phyloP scores from a whole-genome alignment of 768 basidiomycete species.

The Rhodotorula taiwanensis region DNA sequence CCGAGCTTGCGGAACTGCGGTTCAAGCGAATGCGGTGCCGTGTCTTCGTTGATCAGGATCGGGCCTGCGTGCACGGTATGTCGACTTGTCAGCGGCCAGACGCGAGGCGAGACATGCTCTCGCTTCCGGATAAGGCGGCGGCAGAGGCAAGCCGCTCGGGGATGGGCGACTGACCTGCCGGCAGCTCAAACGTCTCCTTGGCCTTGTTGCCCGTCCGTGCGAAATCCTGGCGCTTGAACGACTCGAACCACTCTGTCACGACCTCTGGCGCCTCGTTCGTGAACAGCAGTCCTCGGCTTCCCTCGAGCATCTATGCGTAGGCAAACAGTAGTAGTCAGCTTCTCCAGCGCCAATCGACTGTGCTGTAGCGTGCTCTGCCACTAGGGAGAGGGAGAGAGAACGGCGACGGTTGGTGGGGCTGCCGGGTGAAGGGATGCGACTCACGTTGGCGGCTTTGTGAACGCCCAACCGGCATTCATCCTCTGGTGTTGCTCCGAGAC shows the following conservation, averaged over 20 bases:
- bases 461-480: conserved; percentile 76
- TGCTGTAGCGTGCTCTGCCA: too few relatives aligned
- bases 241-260: conserved; percentile 87
- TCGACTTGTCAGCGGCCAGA: too few relatives aligned
- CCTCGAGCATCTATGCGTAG: conserved; percentile 75
- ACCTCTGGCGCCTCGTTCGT: conserved; percentile 84
- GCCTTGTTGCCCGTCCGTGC: conserved; percentile 81
- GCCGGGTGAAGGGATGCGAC: conserved; percentile 41
- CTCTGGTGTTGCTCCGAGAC: conserved; percentile 76
- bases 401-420: too few relatives aligned
- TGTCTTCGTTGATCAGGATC: conserved; percentile 65
- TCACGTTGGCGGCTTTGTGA: conserved; percentile 68
- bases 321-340: too few relatives aligned
- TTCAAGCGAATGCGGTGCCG: conserved; percentile 95
- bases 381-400: too few relatives aligned
- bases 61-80: too few relatives aligned
- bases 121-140: too few relatives aligned
- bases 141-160: too few relatives aligned
- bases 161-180: conserved; percentile 47
- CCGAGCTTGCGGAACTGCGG: conserved; percentile 91
- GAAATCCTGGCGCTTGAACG: conserved; percentile 83
- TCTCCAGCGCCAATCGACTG: too few relatives aligned
- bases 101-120: not conserved
- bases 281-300: conserved; percentile 87
- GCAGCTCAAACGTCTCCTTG: conserved; percentile 63